These are phyloP conservation scores for Neoscytalidium dimidiatum DNA, from an alignment of 2,329 filamentous ascomycete genomes.

Conservation along the genomic window DNA sequence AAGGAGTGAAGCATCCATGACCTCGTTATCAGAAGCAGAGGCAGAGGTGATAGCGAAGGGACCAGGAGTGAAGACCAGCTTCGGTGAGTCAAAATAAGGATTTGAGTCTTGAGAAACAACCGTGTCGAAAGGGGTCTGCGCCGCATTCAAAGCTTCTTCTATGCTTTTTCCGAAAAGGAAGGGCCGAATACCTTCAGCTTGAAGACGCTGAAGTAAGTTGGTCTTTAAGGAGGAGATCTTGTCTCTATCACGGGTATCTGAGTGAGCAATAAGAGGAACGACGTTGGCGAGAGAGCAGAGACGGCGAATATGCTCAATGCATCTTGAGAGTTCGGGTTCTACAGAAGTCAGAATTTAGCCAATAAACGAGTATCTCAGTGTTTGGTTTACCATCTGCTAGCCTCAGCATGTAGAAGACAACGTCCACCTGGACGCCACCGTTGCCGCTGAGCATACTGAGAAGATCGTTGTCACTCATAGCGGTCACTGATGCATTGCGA, in stretches of 20 bases:
- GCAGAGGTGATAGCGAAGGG: slow-evolving; percentile 80
- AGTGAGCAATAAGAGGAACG: slow-evolving; percentile 76
- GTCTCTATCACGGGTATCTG: slow-evolving; percentile 66
- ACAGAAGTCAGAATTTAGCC: not conserved
- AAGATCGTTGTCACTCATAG: slow-evolving; percentile 72
- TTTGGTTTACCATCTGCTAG: slow-evolving; percentile 60
- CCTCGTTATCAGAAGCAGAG: slow-evolving; percentile 70
- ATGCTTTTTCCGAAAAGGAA: slow-evolving; percentile 64
- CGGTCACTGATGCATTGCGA: slow-evolving; percentile 61
- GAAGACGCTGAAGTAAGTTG: slow-evolving; percentile 54
- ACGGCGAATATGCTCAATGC: slow-evolving; percentile 71
- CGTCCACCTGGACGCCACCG: slow-evolving; percentile 82
- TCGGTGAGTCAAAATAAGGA: slow-evolving; percentile 14
- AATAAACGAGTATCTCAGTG: slow-evolving; percentile 43
- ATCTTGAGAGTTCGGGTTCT: slow-evolving; percentile 50
- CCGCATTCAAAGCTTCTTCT: slow-evolving; percentile 37
- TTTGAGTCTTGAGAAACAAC: slow-evolving; percentile 26
- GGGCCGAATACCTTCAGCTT: slow-evolving; percentile 59
- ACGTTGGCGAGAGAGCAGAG: slow-evolving; percentile 78
- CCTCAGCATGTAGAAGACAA: slow-evolving; percentile 77
- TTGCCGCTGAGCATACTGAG: slow-evolving; percentile 76
- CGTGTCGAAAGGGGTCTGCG: slow-evolving; percentile 27
- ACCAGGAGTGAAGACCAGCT: slow-evolving; percentile 28
- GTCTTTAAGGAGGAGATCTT: slow-evolving; percentile 63
- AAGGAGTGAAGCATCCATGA: slow-evolving; percentile 88